Percentiles rank a stretch among this genome's conserved stretches.
Conservation (phyloP, 805 yeast species). For the Kodamaea laetipori region DNA sequence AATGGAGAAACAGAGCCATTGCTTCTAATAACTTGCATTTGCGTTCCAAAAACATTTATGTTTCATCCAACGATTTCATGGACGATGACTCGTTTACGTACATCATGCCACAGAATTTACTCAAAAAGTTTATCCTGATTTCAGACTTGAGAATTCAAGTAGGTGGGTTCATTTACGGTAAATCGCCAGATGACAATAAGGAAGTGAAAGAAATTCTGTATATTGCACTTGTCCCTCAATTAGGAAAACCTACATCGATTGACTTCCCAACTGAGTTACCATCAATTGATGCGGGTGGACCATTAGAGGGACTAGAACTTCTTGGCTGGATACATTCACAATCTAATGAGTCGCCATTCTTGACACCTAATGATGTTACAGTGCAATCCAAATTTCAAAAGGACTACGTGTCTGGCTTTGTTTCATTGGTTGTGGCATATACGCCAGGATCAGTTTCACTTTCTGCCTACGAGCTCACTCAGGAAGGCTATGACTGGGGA, state of each 20-base stretch:
- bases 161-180: constrained; percentile 80
- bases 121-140: constrained; percentile 74
- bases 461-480: constrained; percentile 60
- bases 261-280: constrained; percentile 58
- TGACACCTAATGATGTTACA: constrained; percentile 73
- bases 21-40: constrained; percentile 71
- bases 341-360: constrained; percentile 59
- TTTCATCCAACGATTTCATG: constrained; percentile 58
- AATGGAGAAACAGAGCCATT: constrained; percentile 89
- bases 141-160: constrained; percentile 81
- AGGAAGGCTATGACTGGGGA: constrained; percentile 83
- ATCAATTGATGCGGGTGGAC: constrained; percentile 30
- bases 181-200: constrained; percentile 69
- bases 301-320: constrained; percentile 58
- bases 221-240: constrained; percentile 83
- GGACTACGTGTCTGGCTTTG: constrained; percentile 36
- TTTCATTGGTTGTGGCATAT: constrained; percentile 67
- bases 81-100: constrained; percentile 60
- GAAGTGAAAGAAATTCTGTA: constrained; percentile 77
- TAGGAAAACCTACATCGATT: constrained; percentile 69
- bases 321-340: constrained; percentile 96
- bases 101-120: constrained; percentile 78
- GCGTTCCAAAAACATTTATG: constrained; percentile 71
- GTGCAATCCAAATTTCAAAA: constrained; percentile 51
- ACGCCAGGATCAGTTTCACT: constrained; percentile 85